Evolutionary conservation across 2,329 filamentous ascomycete genomes (phyloP).

Genomic region (Fusarium miscanthi): DNA sequence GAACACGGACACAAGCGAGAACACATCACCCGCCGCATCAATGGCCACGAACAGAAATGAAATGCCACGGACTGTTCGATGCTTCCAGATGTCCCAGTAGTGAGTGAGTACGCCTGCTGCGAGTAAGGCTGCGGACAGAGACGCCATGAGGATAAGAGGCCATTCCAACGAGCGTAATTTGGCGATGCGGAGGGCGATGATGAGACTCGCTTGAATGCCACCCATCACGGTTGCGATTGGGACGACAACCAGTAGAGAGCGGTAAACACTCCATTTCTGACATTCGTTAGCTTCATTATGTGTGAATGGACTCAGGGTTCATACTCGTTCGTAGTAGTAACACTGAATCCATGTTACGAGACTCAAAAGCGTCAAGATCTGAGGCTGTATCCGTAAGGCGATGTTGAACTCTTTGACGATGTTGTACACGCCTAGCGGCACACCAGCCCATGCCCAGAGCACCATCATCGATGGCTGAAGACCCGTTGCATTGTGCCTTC

Average conservation of each 20-base stretch:
- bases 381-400: slow-evolving; percentile 56
- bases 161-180: slow-evolving; percentile 60
- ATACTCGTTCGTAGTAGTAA: slow-evolving; percentile 55
- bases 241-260: slow-evolving; percentile 60
- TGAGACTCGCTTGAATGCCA: slow-evolving; percentile 67
- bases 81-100: slow-evolving; percentile 75
- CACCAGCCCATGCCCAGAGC: slow-evolving; percentile 74
- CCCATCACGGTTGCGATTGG: slow-evolving; percentile 68
- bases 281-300: neutral
- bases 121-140: slow-evolving; percentile 70
- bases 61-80: slow-evolving; percentile 75
- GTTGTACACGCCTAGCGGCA: slow-evolving; percentile 69
- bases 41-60: slow-evolving; percentile 78
- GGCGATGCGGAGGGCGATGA: slow-evolving; percentile 65
- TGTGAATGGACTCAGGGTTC: accelerated
- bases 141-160: slow-evolving; percentile 75
- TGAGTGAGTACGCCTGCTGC: slow-evolving; percentile 74
- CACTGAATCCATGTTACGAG: slow-evolving; percentile 58
- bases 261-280: slow-evolving; percentile 63
- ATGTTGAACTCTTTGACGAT: slow-evolving; percentile 56
- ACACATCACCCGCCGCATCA: slow-evolving; percentile 75
- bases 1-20: slow-evolving; percentile 72
- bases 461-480: slow-evolving; percentile 79
- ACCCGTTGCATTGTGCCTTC: slow-evolving; percentile 72
- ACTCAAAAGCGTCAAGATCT: slow-evolving; percentile 57